Base-by-base conservation (phyloP, 768 basidiomycete genomes). In the Suillus placidus region DNA sequence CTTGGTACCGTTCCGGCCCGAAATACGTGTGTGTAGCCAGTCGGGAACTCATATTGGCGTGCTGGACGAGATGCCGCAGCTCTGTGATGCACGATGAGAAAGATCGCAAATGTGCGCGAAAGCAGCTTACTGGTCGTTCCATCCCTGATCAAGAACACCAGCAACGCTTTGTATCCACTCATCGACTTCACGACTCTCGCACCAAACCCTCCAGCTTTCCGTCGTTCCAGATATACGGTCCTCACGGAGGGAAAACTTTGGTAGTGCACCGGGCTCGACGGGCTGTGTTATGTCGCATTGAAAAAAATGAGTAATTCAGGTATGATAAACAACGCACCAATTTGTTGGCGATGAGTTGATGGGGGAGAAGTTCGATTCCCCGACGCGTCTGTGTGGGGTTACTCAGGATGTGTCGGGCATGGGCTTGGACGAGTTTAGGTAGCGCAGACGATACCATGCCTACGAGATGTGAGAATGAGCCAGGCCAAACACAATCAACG, bases 11-110 rank as follows among this genome's bases (percentile, higher is more conserved):
- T 73, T 98, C 93, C 10, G 84, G 72, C 0, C 90, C 92, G 77
- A 95, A 97, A 72, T 88, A 88, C 12, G 87, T 83, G 73, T 89
- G n/a, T 94, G 80, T 88, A 98, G 1, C 97, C 97, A 40, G 93
- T 94, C 0, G 97, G 94, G 80, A 99, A 98, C 79, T 99, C 97
- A 79, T 97, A 99, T 68, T 86, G 90, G 68, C 85, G 85, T 47
- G 81, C 75, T 7, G 85, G 84, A 47, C 87, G 85, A 62, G 82
- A 77, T 14, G 82, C 80, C 52, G 88, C 90, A 58, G 79, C 80
- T 68, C 92, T 93, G 72, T n/a, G 42, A 35, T 43, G 26, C 26
- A 47, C 13, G 8, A 34, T 40, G 13, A 52, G 34, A 37, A 63
- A 32, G 40, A 13, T 10, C 30, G 20, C 8, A 45, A n/a, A 20